These are phyloP conservation scores for Phytophthora pini DNA, from an alignment of 352 stramenopile genomes.

Conservation along the genomic window DNA sequence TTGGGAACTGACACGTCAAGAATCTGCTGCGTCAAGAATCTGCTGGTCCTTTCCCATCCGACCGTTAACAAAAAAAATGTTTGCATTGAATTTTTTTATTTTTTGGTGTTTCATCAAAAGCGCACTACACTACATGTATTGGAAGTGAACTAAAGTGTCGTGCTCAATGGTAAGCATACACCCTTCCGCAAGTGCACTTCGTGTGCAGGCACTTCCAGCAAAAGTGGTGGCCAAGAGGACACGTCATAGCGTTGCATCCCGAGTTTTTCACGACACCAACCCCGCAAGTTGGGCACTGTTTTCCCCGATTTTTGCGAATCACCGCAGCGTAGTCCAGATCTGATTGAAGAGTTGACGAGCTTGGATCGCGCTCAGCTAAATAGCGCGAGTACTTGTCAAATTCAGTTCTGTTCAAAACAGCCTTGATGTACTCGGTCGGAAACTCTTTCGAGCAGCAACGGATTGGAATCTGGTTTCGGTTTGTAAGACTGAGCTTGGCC, in stretches of 20 bases:
- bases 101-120: too few relatives aligned
- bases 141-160: too few relatives aligned
- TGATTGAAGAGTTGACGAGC: constrained; percentile 42
- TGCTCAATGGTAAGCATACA: background rate
- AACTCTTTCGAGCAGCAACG: constrained; percentile 52
- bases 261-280: constrained; percentile 58
- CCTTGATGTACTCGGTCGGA: constrained; percentile 41
- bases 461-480: constrained; percentile 42
- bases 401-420: constrained; percentile 18
- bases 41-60: background rate
- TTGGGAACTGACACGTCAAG: constrained; percentile 5
- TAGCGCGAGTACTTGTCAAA: constrained; percentile 41
- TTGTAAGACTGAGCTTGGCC: constrained; percentile 38
- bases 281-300: constrained; percentile 67
- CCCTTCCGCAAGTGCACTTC: constrained; percentile 24
- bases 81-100: too few relatives aligned
- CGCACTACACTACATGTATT: too few relatives aligned
- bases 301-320: constrained; percentile 38
- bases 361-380: constrained; percentile 48
- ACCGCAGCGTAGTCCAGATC: constrained; percentile 57
- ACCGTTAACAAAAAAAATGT: constrained; percentile 1
- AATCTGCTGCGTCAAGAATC: too few relatives aligned
- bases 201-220: constrained; percentile 43
- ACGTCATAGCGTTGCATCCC: constrained; percentile 59
- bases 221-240: constrained; percentile 44